Evolutionary conservation across 257 asterid genomes (phyloP).

Genomic region (Solanum stenotomum): DNA sequence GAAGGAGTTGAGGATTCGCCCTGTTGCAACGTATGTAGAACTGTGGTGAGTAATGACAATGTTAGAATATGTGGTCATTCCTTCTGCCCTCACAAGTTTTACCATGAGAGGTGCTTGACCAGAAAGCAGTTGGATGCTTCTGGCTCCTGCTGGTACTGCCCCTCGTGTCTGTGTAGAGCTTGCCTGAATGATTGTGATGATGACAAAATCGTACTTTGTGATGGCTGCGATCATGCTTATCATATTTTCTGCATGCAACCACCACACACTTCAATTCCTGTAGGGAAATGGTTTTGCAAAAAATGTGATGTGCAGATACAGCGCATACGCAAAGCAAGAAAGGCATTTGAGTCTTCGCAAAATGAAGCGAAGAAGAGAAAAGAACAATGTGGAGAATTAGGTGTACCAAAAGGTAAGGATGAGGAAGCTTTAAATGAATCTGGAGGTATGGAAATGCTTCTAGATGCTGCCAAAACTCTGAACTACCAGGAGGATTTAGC

Average conservation of each 20-base stretch:
- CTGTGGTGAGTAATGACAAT: conserved; percentile 32
- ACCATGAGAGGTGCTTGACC: conserved; percentile 71
- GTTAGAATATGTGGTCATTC: conserved; percentile 59
- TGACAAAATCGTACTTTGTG: conserved; percentile 79
- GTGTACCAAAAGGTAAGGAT: conserved; percentile 2
- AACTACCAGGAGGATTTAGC: conserved; percentile 50
- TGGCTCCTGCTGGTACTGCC: conserved; percentile 83
- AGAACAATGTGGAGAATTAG: conserved; percentile 12
- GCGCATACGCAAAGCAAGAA: conserved; percentile 40
- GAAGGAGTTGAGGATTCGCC: conserved; percentile 11
- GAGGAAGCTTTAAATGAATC: conserved; percentile 34
- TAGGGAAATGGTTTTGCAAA: conserved; percentile 73
- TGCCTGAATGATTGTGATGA: conserved; percentile 70
- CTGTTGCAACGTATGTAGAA: conserved; percentile 57
- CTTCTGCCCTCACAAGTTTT: conserved; percentile 71
- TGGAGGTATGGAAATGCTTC: conserved; percentile 85
- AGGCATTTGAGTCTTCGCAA: conserved; percentile 23
- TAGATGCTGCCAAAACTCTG: conserved; percentile 69
- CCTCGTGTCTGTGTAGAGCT: conserved; percentile 75
- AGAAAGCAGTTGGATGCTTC: conserved; percentile 41
- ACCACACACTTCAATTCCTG: conserved; percentile 44
- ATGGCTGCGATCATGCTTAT: conserved; percentile 81
- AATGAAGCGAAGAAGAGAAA: conserved; percentile 24
- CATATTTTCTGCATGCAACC: conserved; percentile 82
- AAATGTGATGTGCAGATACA: conserved; percentile 47